Base-by-base conservation (phyloP, 73 alveolate species). In the Effrenium voratum region DNA sequence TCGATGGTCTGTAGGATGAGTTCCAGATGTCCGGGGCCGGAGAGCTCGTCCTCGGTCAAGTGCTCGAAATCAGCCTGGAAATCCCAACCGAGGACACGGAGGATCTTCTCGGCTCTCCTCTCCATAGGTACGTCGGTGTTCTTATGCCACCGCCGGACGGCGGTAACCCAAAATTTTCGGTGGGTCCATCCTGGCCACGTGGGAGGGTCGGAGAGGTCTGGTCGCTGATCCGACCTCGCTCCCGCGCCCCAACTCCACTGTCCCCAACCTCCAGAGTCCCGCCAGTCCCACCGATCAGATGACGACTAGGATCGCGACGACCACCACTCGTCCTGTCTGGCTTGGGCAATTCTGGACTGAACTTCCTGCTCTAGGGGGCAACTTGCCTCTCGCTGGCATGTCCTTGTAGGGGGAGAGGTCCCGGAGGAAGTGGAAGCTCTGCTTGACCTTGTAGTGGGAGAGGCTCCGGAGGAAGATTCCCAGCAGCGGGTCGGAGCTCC, bases 21-120 rank as follows among this genome's bases (percentile, higher is more conserved):
- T 0, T 72, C 98, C 45, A 91, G 34, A 45, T 91, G 70, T 32
- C 19, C 55, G 32, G 72, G 13, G 38, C 76, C 28, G 43, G 0
- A 13, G 41, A 90, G 43, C 0, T 44, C 76, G 32, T 50, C 1
- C 77, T 90, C 97, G 2, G 52, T 16, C 34, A 90, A 26, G 68
- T 70, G 98, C 79, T 91, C 98, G 38, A 91, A 68, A 60, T 91
- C 88, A 2, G 60, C 60, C 34, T 70, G 98, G 41, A 68, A 3
- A 76, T 66, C 98, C 86, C 87, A 91, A 1, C 87, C 98, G 12
- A 91, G 34, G 45, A 34, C 28, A 0, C 87, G 60, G 0, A 88
- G 57, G 8, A 88, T 66, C 59, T 72, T 91, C 49, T 91, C 75
- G 1, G 63, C 87, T 0, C 88, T 24, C 4, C 60, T 6, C 19